These are phyloP conservation scores for Eremothecium sinecaudum DNA, from an alignment of 1,139 yeast genomes.

Conservation along the genomic window DNA sequence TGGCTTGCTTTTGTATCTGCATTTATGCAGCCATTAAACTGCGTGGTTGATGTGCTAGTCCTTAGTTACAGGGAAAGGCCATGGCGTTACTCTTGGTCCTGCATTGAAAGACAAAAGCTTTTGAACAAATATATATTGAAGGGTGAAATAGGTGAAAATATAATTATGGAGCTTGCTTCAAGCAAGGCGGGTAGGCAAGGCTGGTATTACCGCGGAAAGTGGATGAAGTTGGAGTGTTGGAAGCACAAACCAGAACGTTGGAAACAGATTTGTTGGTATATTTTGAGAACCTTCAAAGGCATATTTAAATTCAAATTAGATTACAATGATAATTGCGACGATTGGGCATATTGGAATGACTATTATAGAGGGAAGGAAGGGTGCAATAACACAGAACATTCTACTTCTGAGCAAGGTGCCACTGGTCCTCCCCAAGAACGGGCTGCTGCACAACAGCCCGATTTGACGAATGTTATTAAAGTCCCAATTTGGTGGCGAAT, in stretches of 20 bases:
- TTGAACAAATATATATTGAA: conserved; percentile 18
- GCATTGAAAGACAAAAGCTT: conserved; percentile 19
- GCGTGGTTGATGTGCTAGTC: conserved; percentile 67
- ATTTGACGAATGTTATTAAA: conserved; percentile 8
- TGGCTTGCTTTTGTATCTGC: conserved; percentile 65
- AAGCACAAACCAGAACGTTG: conserved; percentile 21
- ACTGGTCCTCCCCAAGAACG: neutral
- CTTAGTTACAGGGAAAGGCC: conserved; percentile 73
- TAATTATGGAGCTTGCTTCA: conserved; percentile 19
- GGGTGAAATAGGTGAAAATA: conserved; percentile 24
- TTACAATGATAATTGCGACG: conserved; percentile 24
- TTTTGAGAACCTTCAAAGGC: conserved; percentile 18
- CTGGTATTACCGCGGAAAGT: conserved; percentile 28
- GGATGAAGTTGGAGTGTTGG: conserved; percentile 23
- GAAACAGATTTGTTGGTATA: conserved; percentile 24
- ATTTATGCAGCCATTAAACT: conserved; percentile 71
- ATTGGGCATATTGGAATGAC: conserved; percentile 20
- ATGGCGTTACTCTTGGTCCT: conserved; percentile 40
- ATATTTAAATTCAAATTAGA: conserved; percentile 12
- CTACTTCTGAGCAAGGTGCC: too few species aligned
- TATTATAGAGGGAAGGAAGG: conserved; percentile 16
- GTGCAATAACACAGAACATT: neutral
- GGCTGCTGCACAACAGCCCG: conserved; percentile 6
- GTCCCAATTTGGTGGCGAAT: conserved; percentile 24
- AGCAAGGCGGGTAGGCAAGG: conserved; percentile 24